phyloP scores from a whole-genome alignment of 441 rosid species.

The Aquilaria agallochum region DNA sequence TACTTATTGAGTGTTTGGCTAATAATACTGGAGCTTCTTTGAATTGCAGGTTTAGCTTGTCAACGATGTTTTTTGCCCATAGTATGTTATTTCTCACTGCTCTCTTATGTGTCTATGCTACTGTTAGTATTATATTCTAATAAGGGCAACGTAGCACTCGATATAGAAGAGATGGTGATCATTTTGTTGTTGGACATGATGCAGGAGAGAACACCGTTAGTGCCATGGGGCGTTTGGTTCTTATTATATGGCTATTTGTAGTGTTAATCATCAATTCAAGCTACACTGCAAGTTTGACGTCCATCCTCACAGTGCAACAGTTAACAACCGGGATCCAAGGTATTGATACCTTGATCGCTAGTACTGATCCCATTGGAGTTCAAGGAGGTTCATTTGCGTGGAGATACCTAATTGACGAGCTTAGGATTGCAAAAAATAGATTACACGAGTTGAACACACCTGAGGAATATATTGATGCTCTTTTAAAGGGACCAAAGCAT shows the following conservation, averaged over 20 bases:
- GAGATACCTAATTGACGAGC: conserved; percentile 75
- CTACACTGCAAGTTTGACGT: conserved; percentile 95
- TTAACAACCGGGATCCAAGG: conserved; percentile 76
- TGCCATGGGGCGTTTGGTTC: conserved; percentile 80
- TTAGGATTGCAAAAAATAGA: conserved; percentile 69
- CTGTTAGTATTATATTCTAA: neutral
- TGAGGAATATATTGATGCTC: conserved; percentile 55
- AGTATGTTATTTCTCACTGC: conserved; percentile 42
- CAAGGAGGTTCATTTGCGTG: conserved; percentile 86
- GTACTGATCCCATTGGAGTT: conserved; percentile 71
- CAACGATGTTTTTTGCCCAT: conserved; percentile 97
- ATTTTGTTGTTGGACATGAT: conserved; percentile 19
- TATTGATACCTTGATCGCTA: conserved; percentile 63
- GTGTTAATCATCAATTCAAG: conserved; percentile 96
- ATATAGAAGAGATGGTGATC: conserved; percentile 8
- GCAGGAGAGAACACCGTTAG: conserved; percentile 93
- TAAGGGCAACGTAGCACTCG: neutral
- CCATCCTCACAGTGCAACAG: conserved; percentile 92
- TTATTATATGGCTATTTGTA: conserved; percentile 88
- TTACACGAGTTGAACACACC: conserved; percentile 41
- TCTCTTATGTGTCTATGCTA: neutral
- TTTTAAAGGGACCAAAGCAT: conserved; percentile 48
- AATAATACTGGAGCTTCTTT: conserved; percentile 9
- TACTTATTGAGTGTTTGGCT: conserved; percentile 3
- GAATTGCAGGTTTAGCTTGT: conserved; percentile 96